Percentiles rank a stretch among this genome's conserved stretches.
Conservation (phyloP, 768 basidiomycete genomes). For the Krasilnikovozyma curviuscula region DNA sequence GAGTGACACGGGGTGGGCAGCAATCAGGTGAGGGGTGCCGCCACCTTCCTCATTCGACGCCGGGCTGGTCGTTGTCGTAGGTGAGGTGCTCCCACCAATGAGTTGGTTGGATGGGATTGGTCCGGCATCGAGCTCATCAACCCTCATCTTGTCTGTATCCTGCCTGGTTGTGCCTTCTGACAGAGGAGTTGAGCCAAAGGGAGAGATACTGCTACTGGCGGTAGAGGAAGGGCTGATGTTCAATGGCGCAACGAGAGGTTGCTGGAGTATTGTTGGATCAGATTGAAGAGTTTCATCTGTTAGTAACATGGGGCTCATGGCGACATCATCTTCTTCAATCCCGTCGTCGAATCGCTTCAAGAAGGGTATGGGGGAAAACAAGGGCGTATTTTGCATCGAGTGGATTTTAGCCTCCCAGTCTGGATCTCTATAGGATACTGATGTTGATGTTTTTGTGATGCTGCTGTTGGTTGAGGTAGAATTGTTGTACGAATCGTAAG, state of each 20-base stretch:
- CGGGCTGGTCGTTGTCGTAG: background rate
- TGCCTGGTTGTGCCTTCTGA: too few species aligned
- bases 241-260: background rate
- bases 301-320: slow-evolving; percentile 18
- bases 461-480: background rate
- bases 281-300: slow-evolving; percentile 1
- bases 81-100: background rate
- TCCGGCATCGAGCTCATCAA: slow-evolving; percentile 27
- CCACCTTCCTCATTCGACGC: background rate
- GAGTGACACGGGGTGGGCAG: background rate
- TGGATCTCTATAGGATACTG: slow-evolving; percentile 11
- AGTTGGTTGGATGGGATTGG: slow-evolving; percentile 13
- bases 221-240: background rate
- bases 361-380: slow-evolving; percentile 28
- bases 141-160: slow-evolving; percentile 22
- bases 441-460: background rate
- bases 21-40: slow-evolving; percentile 2
- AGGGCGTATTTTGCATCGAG: slow-evolving; percentile 14
- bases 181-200: background rate
- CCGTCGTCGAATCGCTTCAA: slow-evolving; percentile 9
- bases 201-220: background rate
- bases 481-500: slow-evolving; percentile 18
- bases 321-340: slow-evolving; percentile 10
- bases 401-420: slow-evolving; percentile 13
- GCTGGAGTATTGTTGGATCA: slow-evolving; percentile 2